A percentile compares a stretch with the other conserved stretches of the same genome.
Evolutionary conservation across 1,284 basidiomycete genomes (phyloP).

Genomic region (Rhizopogon parksii): DNA sequence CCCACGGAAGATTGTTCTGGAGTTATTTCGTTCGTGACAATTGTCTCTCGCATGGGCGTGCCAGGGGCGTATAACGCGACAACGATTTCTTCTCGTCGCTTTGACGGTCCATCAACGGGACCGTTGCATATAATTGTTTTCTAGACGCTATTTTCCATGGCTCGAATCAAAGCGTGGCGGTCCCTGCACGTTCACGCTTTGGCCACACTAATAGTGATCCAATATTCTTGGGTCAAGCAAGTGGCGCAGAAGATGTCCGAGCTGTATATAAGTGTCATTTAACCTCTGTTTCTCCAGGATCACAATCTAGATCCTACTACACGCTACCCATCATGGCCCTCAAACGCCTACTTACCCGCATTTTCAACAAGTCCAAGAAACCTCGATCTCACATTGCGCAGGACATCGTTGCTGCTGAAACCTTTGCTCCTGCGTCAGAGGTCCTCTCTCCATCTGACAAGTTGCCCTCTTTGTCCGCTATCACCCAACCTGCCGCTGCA

Average conservation of each 20-base stretch:
- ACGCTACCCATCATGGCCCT: background rate
- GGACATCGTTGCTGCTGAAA: background rate
- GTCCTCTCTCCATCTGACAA: background rate
- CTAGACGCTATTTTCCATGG: background rate
- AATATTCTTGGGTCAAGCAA: background rate
- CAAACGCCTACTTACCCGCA: conserved; percentile 6
- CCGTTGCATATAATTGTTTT: background rate
- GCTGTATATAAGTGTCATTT: background rate
- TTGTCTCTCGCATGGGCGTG: no score
- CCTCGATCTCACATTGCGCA: background rate
- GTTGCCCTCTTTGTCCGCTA: background rate
- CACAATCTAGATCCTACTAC: background rate
- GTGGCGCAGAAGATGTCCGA: background rate
- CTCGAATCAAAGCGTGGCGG: background rate
- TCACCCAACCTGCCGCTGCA: background rate
- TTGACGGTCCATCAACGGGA: background rate
- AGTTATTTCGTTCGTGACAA: no score
- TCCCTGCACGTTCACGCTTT: background rate
- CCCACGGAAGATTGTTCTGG: no score
- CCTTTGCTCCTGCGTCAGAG: background rate
- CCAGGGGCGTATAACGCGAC: no score
- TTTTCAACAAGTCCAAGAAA: conserved; percentile 1
- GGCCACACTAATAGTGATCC: background rate
- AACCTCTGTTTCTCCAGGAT: background rate
- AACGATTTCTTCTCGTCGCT: no score